Conservation (phyloP, 2,329 filamentous ascomycete species). For the Neodidymelliopsis sp. region DNA sequence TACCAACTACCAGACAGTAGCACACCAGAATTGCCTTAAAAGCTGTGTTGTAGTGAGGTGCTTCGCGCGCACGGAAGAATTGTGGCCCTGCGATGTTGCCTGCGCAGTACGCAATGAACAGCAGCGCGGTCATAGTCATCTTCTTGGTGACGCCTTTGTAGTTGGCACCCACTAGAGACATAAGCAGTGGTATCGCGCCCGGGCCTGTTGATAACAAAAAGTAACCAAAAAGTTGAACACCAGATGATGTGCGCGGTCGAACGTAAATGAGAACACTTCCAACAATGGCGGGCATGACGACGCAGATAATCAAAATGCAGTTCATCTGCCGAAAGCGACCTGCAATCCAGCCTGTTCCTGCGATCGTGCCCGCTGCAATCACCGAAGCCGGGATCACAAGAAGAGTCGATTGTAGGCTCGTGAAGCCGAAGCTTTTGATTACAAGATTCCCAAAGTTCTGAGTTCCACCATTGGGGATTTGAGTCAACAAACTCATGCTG, state of each 20-base stretch:
- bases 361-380: slow-evolving; percentile 8
- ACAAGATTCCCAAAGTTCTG: slow-evolving; percentile 11
- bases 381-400: slow-evolving; percentile 13
- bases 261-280: slow-evolving; percentile 10
- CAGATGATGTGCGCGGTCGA: slow-evolving; percentile 1
- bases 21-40: slow-evolving; percentile 18
- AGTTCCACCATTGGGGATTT: slow-evolving; percentile 10
- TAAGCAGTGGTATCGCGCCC: slow-evolving; percentile 7
- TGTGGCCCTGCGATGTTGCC: slow-evolving; percentile 13
- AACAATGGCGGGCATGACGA: slow-evolving; percentile 6
- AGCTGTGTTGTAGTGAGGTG: slow-evolving; percentile 8
- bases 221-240: slow-evolving; percentile 10
- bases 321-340: slow-evolving; percentile 8
- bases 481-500: slow-evolving; percentile 4
- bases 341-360: slow-evolving; percentile 5
- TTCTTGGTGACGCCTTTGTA: slow-evolving; percentile 12
- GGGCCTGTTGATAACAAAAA: slow-evolving; percentile 5
- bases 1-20: slow-evolving; percentile 45
- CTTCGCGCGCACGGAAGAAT: slow-evolving; percentile 1
- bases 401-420: slow-evolving; percentile 8
- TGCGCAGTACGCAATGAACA: slow-evolving; percentile 6
- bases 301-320: slow-evolving; percentile 9
- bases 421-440: slow-evolving; percentile 13
- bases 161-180: slow-evolving; percentile 11
- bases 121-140: slow-evolving; percentile 8